Evolutionary conservation across 176 grass and related monocot genomes (phyloP).

Genomic region (Paspalum notatum): DNA sequence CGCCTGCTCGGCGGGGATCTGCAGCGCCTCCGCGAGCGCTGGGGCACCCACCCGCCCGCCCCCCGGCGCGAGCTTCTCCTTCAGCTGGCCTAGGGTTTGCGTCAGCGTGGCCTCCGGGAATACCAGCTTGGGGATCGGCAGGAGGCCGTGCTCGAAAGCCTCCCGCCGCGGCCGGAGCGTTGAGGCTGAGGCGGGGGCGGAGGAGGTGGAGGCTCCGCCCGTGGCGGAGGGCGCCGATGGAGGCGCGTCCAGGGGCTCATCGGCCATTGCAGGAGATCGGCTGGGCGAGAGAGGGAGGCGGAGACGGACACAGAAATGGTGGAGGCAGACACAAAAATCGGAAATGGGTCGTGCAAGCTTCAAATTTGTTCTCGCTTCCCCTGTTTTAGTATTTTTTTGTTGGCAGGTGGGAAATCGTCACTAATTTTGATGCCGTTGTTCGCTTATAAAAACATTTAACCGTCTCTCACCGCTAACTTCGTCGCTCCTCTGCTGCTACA

Average conservation of each 20-base stretch:
- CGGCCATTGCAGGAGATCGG: conserved; percentile 37
- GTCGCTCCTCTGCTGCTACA: no score
- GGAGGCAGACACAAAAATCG: conserved; percentile 45
- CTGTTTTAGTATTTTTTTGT: no score
- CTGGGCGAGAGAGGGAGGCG: not conserved
- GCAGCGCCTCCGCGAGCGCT: conserved; percentile 73
- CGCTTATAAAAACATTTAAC: no score
- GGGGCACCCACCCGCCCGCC: conserved; percentile 51
- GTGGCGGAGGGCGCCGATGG: conserved; percentile 28
- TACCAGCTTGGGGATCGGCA: conserved; percentile 86
- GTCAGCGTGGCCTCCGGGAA: conserved; percentile 69
- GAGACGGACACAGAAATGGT: no score
- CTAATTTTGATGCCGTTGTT: no score
- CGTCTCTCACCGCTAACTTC: no score
- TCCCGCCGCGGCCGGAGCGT: conserved; percentile 81
- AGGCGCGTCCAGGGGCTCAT: conserved; percentile 25
- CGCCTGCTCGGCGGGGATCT: conserved; percentile 83
- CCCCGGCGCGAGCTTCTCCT: conserved; percentile 51
- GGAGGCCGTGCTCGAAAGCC: conserved; percentile 90
- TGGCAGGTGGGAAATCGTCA: no score
- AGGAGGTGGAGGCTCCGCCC: not conserved
- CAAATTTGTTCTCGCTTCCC: not conserved
- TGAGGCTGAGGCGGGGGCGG: conserved; percentile 5
- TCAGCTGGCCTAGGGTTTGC: conserved; percentile 63
- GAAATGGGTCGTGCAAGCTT: no score